Percentiles rank a stretch among this genome's conserved stretches.
Conservation (phyloP, 768 basidiomycete species). For the Mycena maculata region DNA sequence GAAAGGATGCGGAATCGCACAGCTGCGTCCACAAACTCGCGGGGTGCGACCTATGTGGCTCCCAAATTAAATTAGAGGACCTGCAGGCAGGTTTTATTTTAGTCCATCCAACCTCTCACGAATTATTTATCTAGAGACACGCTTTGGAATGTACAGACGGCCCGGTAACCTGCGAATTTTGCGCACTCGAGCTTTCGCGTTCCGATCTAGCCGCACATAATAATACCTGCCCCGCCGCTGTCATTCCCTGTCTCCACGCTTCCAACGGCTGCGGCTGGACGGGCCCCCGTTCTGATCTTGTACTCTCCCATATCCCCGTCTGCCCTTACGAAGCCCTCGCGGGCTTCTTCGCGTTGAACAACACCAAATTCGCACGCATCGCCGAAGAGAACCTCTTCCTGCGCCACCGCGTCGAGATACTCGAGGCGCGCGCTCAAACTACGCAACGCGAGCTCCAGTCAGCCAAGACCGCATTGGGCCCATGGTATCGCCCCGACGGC, state of each 20-base stretch:
- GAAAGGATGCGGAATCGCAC: slow-evolving; percentile 58
- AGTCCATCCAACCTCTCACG: background rate
- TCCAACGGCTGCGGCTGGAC: slow-evolving; percentile 66
- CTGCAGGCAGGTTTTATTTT: slow-evolving; percentile 49
- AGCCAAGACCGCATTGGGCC: slow-evolving; percentile 71
- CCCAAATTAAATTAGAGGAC: slow-evolving; percentile 47
- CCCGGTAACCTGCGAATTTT: slow-evolving; percentile 53
- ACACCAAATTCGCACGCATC: slow-evolving; percentile 54
- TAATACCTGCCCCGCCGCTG: slow-evolving; percentile 51
- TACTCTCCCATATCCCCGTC: slow-evolving; percentile 49
- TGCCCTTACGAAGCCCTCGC: slow-evolving; percentile 74
- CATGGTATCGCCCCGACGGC: slow-evolving; percentile 63
- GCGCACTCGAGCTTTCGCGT: slow-evolving; percentile 50
- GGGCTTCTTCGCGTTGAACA: slow-evolving; percentile 64
- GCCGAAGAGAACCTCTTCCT: slow-evolving; percentile 75
- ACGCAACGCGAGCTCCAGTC: slow-evolving; percentile 68
- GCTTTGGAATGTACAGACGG: slow-evolving; percentile 50
- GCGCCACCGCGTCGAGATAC: slow-evolving; percentile 64
- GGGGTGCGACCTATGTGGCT: slow-evolving; percentile 54
- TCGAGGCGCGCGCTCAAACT: slow-evolving; percentile 66
- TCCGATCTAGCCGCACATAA: slow-evolving; percentile 49
- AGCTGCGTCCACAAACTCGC: slow-evolving; percentile 50
- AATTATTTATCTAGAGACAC: slow-evolving; percentile 52
- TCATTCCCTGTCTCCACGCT: slow-evolving; percentile 58
- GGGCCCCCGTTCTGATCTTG: slow-evolving; percentile 54